Evolutionary conservation across 805 yeast species (phyloP).

Genomic region (Spathaspora girioi): DNA sequence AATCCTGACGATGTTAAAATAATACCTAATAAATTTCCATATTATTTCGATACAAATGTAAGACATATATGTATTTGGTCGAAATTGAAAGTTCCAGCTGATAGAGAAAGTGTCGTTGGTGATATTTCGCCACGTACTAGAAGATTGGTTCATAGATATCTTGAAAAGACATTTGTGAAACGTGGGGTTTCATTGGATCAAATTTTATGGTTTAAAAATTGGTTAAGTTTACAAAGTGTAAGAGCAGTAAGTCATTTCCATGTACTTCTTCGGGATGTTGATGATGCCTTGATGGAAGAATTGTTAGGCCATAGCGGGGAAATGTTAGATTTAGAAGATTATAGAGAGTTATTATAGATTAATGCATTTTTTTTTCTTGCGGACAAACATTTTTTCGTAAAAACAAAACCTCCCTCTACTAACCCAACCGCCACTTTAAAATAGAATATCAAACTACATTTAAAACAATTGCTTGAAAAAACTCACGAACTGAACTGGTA

Average conservation of each 20-base stretch:
- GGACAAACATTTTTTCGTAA: not conserved
- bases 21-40: constrained; percentile 62
- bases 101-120: constrained; percentile 46
- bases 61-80: constrained; percentile 68
- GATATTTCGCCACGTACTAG: constrained; percentile 46
- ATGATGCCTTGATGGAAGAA: constrained; percentile 12
- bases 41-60: constrained; percentile 50
- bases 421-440: no score
- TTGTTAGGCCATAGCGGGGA: constrained; percentile 7
- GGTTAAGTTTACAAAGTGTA: constrained; percentile 67
- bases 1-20: constrained; percentile 42
- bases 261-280: constrained; percentile 47
- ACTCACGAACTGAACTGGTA: constrained; percentile 3
- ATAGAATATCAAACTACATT: not conserved
- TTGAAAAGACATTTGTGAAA: constrained; percentile 47
- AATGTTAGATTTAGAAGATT: constrained; percentile 7
- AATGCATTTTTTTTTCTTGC: not conserved
- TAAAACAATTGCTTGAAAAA: not conserved
- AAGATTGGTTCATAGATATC: constrained; percentile 38
- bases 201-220: constrained; percentile 67
- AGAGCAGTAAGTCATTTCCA: constrained; percentile 68
- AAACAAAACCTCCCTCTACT: not conserved
- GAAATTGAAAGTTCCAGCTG: constrained; percentile 51
- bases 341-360: constrained; percentile 5
- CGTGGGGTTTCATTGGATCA: constrained; percentile 36